Base-by-base conservation (phyloP, 352 stramenopile species). In the Globisporangium spinosum region DNA sequence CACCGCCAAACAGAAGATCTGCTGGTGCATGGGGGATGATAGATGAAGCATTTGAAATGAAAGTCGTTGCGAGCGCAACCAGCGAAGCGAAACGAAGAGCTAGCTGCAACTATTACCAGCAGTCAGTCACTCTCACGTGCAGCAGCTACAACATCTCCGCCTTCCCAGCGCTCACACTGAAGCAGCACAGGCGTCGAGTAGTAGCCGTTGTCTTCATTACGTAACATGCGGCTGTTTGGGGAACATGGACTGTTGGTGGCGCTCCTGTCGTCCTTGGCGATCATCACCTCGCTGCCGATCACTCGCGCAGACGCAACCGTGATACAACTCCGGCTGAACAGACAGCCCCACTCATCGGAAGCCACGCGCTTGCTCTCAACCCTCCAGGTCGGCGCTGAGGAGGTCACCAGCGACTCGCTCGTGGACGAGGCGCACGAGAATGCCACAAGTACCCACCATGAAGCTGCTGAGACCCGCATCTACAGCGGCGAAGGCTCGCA, bases 401-500 rank as follows among this genome's bases (percentile, higher is more conserved):
- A 25, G 10, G 15, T 25, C 7, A n/a, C 23, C 32, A 58, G 12
- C 15, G 15, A 59, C 22, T 40, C 15, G 20, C 1, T 8, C 6
- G 3, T 15, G 17, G 15, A 23, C 5, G 13, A 23, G 25, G 40
- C 6, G 15, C 27, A 25, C 8, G 27, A 40, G 2, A 10, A 22
- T 43, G 10, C 9, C 13, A 43, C 35, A 43, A 43, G 35, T 43
- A 2, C 35, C 22, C 64, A 38, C n/a, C 12, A 29, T 22, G 32
- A 65, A 47, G 65, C 65, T 6, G 49, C 57, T 0, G 66, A 71
- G 51, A 71, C 66, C 51, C 66, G 66, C 38, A 67, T 71, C 35
- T 67, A 58, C 38, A 71, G 66, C 43, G 83, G 80, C 34, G 77
- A 89, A 56, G 84, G 86, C 29, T 90, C 85, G 10, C 84, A 94